These are phyloP conservation scores for Microascus cirrosus DNA, from an alignment of 2,329 filamentous ascomycete species.

Conservation along the genomic window DNA sequence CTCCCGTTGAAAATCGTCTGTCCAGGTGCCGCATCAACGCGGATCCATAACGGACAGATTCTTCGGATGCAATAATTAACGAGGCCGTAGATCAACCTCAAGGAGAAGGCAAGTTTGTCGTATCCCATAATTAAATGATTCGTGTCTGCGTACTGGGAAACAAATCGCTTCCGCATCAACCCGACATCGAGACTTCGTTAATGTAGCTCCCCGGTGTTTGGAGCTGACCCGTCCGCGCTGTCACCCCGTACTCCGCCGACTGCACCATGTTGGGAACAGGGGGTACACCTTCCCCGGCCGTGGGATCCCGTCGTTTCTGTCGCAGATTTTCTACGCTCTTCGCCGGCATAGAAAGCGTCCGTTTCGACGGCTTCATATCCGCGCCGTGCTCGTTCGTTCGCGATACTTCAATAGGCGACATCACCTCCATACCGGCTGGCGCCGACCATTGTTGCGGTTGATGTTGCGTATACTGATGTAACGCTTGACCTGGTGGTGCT, in stretches of 20 bases:
- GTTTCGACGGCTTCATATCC: constrained; percentile 6
- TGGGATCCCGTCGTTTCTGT: constrained; percentile 9
- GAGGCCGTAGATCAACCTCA: too few relatives aligned
- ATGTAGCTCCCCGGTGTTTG: not conserved
- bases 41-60: too few relatives aligned
- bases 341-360: constrained; percentile 7
- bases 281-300: not conserved
- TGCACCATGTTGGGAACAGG: not conserved
- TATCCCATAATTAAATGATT: not conserved
- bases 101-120: not conserved
- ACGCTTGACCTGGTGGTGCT: constrained; percentile 4
- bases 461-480: constrained; percentile 5
- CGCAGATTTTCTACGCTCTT: constrained; percentile 12
- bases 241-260: not conserved
- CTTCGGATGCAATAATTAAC: too few relatives aligned
- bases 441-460: constrained; percentile 4
- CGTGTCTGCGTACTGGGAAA: not conserved
- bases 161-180: not conserved
- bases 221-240: not conserved
- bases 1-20: too few relatives aligned
- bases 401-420: constrained; percentile 1
- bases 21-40: too few relatives aligned
- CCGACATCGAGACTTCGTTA: constrained; percentile 3
- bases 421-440: not conserved
- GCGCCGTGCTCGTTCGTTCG: not conserved